Evolutionary conservation across 2,329 filamentous ascomycete species (phyloP).

Genomic region (Fusarium oxysporum): DNA sequence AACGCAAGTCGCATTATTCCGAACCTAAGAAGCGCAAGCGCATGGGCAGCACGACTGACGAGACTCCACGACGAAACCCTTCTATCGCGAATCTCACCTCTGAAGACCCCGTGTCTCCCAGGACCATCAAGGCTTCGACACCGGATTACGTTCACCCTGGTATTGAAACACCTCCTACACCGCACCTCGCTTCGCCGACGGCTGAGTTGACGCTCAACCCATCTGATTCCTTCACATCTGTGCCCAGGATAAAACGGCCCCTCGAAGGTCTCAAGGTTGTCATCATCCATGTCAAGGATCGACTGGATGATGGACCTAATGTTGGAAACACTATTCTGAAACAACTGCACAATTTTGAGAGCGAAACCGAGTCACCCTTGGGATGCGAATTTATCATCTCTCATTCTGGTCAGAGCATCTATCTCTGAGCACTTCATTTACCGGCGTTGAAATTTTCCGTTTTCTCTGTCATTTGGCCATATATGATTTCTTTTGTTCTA

Average conservation of each 20-base stretch:
- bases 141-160: slow-evolving; percentile 29
- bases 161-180: slow-evolving; percentile 57
- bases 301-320: slow-evolving; percentile 77
- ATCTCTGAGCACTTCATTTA: slow-evolving; percentile 53
- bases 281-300: slow-evolving; percentile 95
- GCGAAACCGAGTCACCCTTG: slow-evolving; percentile 71
- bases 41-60: slow-evolving; percentile 48
- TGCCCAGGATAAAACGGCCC: slow-evolving; percentile 53
- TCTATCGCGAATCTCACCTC: slow-evolving; percentile 32
- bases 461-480: slow-evolving; percentile 10
- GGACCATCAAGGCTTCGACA: slow-evolving; percentile 53
- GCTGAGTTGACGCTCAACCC: slow-evolving; percentile 59
- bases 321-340: slow-evolving; percentile 73
- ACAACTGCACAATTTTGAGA: slow-evolving; percentile 76
- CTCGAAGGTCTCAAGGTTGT: slow-evolving; percentile 82
- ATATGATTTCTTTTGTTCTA: slow-evolving; percentile 28
- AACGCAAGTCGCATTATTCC: slow-evolving; percentile 50
- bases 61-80: slow-evolving; percentile 38
- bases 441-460: slow-evolving; percentile 9
- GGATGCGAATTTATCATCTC: slow-evolving; percentile 86
- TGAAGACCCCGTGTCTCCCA: slow-evolving; percentile 66
- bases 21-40: slow-evolving; percentile 74
- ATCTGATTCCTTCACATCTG: slow-evolving; percentile 45
- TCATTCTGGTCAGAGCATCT: slow-evolving; percentile 70
- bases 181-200: slow-evolving; percentile 61